phyloP scores from a whole-genome alignment of 306 rosid genomes.

The Betula pendula region DNA sequence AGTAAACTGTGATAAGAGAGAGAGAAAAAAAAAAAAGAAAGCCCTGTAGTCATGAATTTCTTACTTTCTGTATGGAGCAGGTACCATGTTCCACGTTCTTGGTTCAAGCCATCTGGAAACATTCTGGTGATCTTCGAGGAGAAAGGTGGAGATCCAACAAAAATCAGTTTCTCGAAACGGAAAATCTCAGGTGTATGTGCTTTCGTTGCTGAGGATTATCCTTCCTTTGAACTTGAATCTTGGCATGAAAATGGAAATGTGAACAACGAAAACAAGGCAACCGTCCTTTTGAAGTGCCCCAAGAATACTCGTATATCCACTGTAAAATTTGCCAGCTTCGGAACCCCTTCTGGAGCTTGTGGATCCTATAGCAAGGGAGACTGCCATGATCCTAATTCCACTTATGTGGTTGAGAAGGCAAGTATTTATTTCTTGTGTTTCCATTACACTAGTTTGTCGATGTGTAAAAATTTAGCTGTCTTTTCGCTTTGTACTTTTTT shows the following conservation, averaged over 20 bases:
- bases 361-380: constrained; percentile 65
- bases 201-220: constrained; percentile 64
- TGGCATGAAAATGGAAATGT: constrained; percentile 38
- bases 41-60: not conserved
- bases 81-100: constrained; percentile 96
- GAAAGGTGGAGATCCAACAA: constrained; percentile 83
- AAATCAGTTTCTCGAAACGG: constrained; percentile 54
- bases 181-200: constrained; percentile 57
- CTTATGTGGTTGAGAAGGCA: constrained; percentile 67
- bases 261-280: constrained; percentile 29
- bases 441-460: not conserved
- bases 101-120: constrained; percentile 94
- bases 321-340: constrained; percentile 80
- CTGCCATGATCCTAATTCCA: constrained; percentile 77
- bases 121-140: constrained; percentile 83
- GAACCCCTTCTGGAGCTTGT: constrained; percentile 77
- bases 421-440: constrained; percentile 13
- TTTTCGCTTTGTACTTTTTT: not conserved
- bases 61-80: constrained; percentile 38
- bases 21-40: not conserved
- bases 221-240: constrained; percentile 46
- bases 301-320: constrained; percentile 40
- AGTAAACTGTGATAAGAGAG: not conserved
- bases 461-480: not conserved
- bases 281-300: constrained; percentile 62